Conservation (phyloP, 2,329 filamentous ascomycete genomes). For the Sclerotinia borealis region DNA sequence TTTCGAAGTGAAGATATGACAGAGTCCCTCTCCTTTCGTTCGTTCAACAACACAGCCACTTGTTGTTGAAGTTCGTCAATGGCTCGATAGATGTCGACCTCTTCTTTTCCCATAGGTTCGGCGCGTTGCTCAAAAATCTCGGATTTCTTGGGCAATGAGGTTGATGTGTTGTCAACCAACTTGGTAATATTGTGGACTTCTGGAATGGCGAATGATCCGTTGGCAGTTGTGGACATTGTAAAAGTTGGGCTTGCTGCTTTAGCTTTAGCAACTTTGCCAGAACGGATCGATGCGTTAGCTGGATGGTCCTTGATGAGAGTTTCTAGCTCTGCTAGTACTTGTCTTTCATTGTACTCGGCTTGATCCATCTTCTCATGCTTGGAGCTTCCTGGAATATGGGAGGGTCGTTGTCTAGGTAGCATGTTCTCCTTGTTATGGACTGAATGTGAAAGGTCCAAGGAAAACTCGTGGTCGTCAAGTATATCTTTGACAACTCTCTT, state of each 20-base stretch:
- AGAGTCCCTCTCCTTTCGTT: background rate
- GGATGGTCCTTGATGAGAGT: conserved; percentile 6
- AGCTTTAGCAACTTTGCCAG: background rate
- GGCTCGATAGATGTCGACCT: conserved; percentile 1
- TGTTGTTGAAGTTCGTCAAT: conserved; percentile 7
- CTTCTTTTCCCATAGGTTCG: background rate
- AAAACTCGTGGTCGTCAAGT: background rate
- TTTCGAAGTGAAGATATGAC: background rate
- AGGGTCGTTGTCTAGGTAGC: conserved; percentile 15
- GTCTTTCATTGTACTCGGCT: conserved; percentile 8
- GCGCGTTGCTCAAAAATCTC: background rate
- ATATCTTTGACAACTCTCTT: conserved; percentile 9
- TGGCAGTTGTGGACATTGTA: conserved; percentile 6
- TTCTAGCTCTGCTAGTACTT: conserved; percentile 3
- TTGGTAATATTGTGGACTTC: conserved; percentile 5
- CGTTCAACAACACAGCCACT: conserved; percentile 2
- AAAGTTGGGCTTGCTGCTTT: conserved; percentile 5
- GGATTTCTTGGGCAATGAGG: background rate
- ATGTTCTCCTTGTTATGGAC: conserved; percentile 20
- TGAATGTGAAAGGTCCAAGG: background rate
- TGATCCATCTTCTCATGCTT: background rate
- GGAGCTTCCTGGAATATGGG: background rate
- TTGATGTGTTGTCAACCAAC: conserved; percentile 4
- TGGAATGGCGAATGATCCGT: background rate
- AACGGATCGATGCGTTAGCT: background rate